Evolutionary conservation across 2,329 filamentous ascomycete genomes (phyloP).

Genomic region (Exserohilum turcica): DNA sequence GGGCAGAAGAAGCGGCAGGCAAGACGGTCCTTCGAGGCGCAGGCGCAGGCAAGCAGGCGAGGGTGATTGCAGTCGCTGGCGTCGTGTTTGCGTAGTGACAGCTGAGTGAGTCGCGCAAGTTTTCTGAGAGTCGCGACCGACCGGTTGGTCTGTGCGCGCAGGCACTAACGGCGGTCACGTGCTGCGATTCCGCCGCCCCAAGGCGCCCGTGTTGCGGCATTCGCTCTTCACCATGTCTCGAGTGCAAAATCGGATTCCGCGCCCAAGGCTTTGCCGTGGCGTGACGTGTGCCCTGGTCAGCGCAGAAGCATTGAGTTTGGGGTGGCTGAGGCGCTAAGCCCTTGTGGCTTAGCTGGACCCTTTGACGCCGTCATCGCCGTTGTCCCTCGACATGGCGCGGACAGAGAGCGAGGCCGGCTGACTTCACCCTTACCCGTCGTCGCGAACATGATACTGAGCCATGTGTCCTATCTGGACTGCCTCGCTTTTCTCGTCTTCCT

Average conservation of each 20-base stretch:
- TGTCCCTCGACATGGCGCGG: slow-evolving; percentile 2
- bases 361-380: slow-evolving; percentile 28
- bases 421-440: slow-evolving; percentile 1
- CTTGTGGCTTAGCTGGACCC: slow-evolving; percentile 23
- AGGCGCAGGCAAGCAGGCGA: slow-evolving; percentile 8
- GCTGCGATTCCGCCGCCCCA: background rate
- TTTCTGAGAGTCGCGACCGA: slow-evolving; percentile 25
- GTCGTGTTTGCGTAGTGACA: slow-evolving; percentile 20
- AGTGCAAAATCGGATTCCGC: background rate
- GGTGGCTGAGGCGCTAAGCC: slow-evolving; percentile 20
- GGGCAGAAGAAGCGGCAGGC: background rate
- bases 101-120: slow-evolving; percentile 19
- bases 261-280: background rate
- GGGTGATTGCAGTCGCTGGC: slow-evolving; percentile 12
- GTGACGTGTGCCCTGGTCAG: background rate
- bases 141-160: slow-evolving; percentile 16
- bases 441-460: slow-evolving; percentile 69
- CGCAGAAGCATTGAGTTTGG: background rate
- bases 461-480: slow-evolving; percentile 78
- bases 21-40: background rate
- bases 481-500: slow-evolving; percentile 73
- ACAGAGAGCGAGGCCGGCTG: background rate
- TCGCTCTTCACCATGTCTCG: background rate
- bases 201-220: background rate
- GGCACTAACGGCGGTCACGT: slow-evolving; percentile 10